Base-by-base conservation (phyloP, 2,329 filamentous ascomycete species). In the Botryotinia narcissicola region DNA sequence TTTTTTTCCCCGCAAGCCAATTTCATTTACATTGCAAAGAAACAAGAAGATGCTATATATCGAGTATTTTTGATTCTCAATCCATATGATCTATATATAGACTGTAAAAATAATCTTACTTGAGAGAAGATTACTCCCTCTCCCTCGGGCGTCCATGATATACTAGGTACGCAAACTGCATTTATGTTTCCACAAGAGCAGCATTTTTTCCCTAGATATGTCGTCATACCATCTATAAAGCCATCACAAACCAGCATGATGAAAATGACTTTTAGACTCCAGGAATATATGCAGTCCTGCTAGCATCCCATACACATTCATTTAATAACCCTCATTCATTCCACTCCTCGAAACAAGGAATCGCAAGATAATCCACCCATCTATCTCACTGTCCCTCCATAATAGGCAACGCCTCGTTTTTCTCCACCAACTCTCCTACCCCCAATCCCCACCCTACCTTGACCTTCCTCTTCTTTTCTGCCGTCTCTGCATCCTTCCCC, bases 391-490 rank as follows among this genome's bases (percentile, higher is more conserved):
- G 57, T 25, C 10, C 64, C 25, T 68, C 64, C 4, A 48, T 16
- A 29, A 68, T 42, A 22, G 64, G 64, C 25, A 68, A 57, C 48
- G 32, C 48, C 83, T 92, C 91, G 75, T 89, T 88, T 84, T 89
- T 90, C 85, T 94, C 92, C 35, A 94, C 91, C 80, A 94, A 82
- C 77, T 92, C 91, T 3, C 91, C 92, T 0, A 97, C 94, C 2
- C 95, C 95, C 68, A 97, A 81, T 0, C 86, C 88, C 79, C 94
- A 86, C 25, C 95, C 95, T 69, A 98, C 92, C 84, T 94, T 95
- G 75, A 97, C 93, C 84, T 93, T 95, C 76, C 92, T 87, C 89
- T 92, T 93, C 81, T 89, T 90, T 42, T 83, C 83, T 76, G 83
- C 84, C 66, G 89, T 89, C 25, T 89, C 84, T 63, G 92, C 87